Conservation (phyloP, 129 eudicot species). For the Deinandra increscens region DNA sequence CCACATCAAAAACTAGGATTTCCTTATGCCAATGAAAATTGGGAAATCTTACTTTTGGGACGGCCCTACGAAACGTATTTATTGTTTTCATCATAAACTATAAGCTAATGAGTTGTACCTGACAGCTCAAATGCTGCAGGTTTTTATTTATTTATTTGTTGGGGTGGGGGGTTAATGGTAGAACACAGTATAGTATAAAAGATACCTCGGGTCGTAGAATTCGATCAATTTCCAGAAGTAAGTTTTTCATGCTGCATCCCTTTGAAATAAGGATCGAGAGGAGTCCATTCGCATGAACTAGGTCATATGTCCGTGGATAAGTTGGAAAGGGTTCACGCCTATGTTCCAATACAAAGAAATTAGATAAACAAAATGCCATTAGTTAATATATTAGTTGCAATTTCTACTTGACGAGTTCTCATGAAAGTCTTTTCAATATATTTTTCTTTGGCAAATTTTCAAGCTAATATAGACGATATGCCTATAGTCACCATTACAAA, state of each 20-base stretch:
- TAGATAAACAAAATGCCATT: neutral
- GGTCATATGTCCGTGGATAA: slow-evolving; percentile 92
- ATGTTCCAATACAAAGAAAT: slow-evolving; percentile 10
- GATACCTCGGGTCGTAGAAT: slow-evolving; percentile 95
- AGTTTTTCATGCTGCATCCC: slow-evolving; percentile 58
- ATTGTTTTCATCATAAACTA: neutral
- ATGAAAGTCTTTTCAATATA: neutral
- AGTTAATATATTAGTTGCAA: neutral
- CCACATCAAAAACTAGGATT: too few species aligned
- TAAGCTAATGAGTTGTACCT: neutral
- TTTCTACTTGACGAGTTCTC: neutral
- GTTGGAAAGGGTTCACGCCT: slow-evolving; percentile 99
- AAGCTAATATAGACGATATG: neutral
- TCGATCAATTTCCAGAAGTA: slow-evolving; percentile 89
- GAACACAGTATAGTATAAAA: neutral
- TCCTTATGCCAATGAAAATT: neutral
- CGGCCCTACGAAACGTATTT: neutral
- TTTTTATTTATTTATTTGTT: too few species aligned
- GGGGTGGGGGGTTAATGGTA: neutral
- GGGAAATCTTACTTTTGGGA: neutral
- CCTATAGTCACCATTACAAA: slow-evolving; percentile 7
- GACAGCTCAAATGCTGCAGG: neutral
- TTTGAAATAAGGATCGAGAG: slow-evolving; percentile 57
- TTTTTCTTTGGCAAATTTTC: neutral
- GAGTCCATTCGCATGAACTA: slow-evolving; percentile 94